Evolutionary conservation across 768 basidiomycete genomes (phyloP).

Genomic region (Kwoniella heveanensis): DNA sequence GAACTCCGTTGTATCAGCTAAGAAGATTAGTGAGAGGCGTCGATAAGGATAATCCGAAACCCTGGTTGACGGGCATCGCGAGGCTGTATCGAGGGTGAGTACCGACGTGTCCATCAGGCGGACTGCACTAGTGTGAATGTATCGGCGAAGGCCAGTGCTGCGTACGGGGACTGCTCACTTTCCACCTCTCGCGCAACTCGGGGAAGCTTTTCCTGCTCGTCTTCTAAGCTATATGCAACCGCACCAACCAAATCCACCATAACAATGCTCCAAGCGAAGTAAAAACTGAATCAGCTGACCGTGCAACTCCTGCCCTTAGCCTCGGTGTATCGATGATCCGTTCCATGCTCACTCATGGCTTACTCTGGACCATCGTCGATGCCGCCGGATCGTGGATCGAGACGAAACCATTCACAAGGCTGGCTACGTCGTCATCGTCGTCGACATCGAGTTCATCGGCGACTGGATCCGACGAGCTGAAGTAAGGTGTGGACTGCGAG

Average conservation of each 20-base stretch:
- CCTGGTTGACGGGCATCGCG: conserved; percentile 71
- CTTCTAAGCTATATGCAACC: no score
- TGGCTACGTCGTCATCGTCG: conserved; percentile 8
- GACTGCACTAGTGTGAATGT: no score
- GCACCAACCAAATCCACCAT: no score
- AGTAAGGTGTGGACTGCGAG: neutral
- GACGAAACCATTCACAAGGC: conserved; percentile 45
- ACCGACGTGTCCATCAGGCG: no score
- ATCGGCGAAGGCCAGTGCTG: no score
- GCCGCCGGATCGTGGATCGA: conserved; percentile 54
- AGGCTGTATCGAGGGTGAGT: conserved; percentile 90
- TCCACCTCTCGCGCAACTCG: no score
- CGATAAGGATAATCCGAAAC: conserved; percentile 69
- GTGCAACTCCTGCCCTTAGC: conserved; percentile 27
- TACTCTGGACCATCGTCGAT: conserved; percentile 92
- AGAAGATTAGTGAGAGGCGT: conserved; percentile 79
- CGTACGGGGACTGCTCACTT: no score
- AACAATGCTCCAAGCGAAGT: no score
- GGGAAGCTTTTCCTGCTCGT: no score
- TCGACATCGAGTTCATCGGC: neutral
- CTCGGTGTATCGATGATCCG: conserved; percentile 77
- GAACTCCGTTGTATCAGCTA: conserved; percentile 73
- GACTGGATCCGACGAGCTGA: neutral
- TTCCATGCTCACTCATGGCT: conserved; percentile 88
- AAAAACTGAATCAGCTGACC: no score